These are phyloP conservation scores for Pythium coloratum DNA, from an alignment of 352 stramenopile species.

Conservation along the genomic window DNA sequence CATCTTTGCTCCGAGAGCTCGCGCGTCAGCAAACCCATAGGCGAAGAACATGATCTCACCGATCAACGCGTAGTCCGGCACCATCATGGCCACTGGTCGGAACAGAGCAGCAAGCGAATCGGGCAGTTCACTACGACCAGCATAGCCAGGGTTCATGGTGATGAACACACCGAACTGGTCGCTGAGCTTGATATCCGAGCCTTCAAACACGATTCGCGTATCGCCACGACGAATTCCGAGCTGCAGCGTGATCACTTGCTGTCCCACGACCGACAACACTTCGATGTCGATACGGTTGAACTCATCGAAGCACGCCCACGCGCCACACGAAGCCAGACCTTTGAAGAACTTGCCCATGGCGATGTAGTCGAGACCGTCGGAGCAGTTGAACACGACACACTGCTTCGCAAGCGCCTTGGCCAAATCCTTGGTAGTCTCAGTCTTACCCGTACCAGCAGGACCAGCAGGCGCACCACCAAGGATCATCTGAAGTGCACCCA, in stretches of 20 bases:
- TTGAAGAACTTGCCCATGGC: conserved; percentile 96
- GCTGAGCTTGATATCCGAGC: conserved; percentile 93
- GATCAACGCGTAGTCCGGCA: conserved; percentile 89
- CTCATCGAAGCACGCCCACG: conserved; percentile 91
- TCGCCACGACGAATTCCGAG: conserved; percentile 82
- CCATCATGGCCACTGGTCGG: conserved; percentile 91
- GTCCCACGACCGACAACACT: conserved; percentile 84
- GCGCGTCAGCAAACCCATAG: conserved; percentile 72
- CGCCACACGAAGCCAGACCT: conserved; percentile 91
- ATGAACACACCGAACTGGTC: conserved; percentile 91
- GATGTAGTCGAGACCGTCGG: conserved; percentile 93
- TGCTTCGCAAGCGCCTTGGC: conserved; percentile 95
- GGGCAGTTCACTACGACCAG: conserved; percentile 83
- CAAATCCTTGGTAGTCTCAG: conserved; percentile 94
- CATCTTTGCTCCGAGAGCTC: conserved; percentile 76
- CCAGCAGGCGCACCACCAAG: conserved; percentile 92
- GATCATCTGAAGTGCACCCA: conserved; percentile 96
- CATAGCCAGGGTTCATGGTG: conserved; percentile 91
- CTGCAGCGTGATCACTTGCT: conserved; percentile 93
- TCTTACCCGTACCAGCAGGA: conserved; percentile 94
- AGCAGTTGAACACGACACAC: conserved; percentile 95
- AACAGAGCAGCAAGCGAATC: conserved; percentile 87
- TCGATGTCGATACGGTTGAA: conserved; percentile 92
- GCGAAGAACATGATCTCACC: conserved; percentile 92
- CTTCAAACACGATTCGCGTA: conserved; percentile 92